Evolutionary conservation across 2,329 filamentous ascomycete species (phyloP).

Genomic region (Hypocreales sp.): DNA sequence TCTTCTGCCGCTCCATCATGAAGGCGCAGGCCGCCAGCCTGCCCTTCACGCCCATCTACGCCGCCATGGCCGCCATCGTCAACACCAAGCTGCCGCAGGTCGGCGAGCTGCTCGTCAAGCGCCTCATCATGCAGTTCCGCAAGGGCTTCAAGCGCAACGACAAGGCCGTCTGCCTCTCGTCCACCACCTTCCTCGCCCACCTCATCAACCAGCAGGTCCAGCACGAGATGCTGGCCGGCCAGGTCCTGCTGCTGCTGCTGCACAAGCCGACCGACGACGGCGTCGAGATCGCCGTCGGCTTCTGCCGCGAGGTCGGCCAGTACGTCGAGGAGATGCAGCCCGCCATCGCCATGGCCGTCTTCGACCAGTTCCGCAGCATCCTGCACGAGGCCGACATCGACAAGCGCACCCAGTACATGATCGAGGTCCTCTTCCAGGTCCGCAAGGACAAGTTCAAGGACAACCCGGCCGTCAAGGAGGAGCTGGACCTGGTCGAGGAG

Average conservation of each 20-base stretch:
- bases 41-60: constrained; percentile 92
- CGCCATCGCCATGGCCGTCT: constrained; percentile 75
- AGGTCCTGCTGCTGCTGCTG: constrained; percentile 81
- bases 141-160: constrained; percentile 95
- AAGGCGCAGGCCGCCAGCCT: constrained; percentile 93
- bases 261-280: constrained; percentile 95
- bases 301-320: constrained; percentile 85
- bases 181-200: constrained; percentile 89
- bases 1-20: constrained; percentile 96
- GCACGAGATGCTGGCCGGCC: constrained; percentile 82
- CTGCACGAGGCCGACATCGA: constrained; percentile 95
- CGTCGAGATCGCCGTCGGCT: constrained; percentile 89
- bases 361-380: constrained; percentile 90
- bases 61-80: constrained; percentile 88
- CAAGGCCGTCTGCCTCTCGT: constrained; percentile 86
- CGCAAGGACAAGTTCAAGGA: constrained; percentile 95
- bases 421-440: constrained; percentile 93
- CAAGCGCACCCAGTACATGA: constrained; percentile 98
- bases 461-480: constrained; percentile 77
- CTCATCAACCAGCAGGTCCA: constrained; percentile 92
- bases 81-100: constrained; percentile 95
- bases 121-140: constrained; percentile 80
- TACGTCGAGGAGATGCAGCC: constrained; percentile 92
- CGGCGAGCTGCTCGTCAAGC: constrained; percentile 74
- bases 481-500: constrained; percentile 90